phyloP scores from a whole-genome alignment of 768 basidiomycete genomes.

The Clavulina sp. region DNA sequence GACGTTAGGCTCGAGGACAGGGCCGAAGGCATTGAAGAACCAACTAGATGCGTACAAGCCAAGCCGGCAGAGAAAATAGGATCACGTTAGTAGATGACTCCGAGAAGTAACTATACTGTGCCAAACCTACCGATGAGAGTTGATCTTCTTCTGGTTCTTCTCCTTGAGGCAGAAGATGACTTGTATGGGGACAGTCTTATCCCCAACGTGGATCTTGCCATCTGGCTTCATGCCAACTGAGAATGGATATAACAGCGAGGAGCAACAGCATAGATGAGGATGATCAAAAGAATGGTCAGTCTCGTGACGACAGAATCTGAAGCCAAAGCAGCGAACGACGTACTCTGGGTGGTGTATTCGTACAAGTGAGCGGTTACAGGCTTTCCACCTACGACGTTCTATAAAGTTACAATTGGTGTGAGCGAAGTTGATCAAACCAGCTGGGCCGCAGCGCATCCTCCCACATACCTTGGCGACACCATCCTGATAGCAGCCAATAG shows the following conservation, averaged over 20 bases:
- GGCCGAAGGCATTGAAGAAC: slow-evolving; percentile 87
- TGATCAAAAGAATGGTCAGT: no score
- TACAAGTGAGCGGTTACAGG: slow-evolving; percentile 81
- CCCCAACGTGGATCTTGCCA: slow-evolving; percentile 63
- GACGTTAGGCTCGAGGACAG: slow-evolving; percentile 70
- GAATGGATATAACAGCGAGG: slow-evolving; percentile 3
- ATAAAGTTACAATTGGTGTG: not conserved
- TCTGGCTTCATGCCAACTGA: slow-evolving; percentile 66
- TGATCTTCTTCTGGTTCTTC: slow-evolving; percentile 92
- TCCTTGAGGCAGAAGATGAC: slow-evolving; percentile 85
- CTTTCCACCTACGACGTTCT: slow-evolving; percentile 64
- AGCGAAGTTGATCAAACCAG: slow-evolving; percentile 12
- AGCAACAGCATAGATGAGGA: not conserved
- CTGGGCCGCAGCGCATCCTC: slow-evolving; percentile 3
- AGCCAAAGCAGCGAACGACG: slow-evolving; percentile 15
- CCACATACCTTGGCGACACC: slow-evolving; percentile 64
- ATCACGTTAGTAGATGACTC: not conserved
- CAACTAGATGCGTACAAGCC: slow-evolving; percentile 24
- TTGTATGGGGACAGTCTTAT: slow-evolving; percentile 78
- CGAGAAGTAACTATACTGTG: not conserved
- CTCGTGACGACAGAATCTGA: not conserved
- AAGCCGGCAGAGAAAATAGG: no score
- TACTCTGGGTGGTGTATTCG: slow-evolving; percentile 87
- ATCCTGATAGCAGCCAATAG: slow-evolving; percentile 91
- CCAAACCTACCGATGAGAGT: slow-evolving; percentile 38